These are phyloP conservation scores for Chernovozyma sophiae-reginae DNA, from an alignment of 1,139 yeast species.

Conservation along the genomic window DNA sequence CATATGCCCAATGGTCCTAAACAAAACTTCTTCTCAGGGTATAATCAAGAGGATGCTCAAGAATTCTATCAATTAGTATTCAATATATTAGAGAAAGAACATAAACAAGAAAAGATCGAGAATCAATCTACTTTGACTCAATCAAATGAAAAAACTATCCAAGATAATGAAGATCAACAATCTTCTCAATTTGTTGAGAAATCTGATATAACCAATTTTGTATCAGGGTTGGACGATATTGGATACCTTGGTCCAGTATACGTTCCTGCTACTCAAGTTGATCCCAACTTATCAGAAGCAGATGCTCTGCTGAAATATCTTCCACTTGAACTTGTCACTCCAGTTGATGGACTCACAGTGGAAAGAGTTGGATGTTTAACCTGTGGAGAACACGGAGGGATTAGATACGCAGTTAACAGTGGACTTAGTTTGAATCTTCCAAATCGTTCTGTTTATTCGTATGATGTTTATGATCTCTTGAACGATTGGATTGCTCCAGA, in stretches of 20 bases:
- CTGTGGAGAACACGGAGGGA: slow-evolving; percentile 93
- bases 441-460: slow-evolving; percentile 26
- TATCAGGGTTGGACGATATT: slow-evolving; percentile 47
- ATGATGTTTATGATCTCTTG: slow-evolving; percentile 51
- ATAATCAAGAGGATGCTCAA: slow-evolving; percentile 93
- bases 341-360: slow-evolving; percentile 84
- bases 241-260: slow-evolving; percentile 60
- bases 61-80: slow-evolving; percentile 84
- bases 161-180: neutral
- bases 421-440: slow-evolving; percentile 75
- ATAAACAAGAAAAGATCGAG: slow-evolving; percentile 16
- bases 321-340: slow-evolving; percentile 66
- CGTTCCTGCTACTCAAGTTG: slow-evolving; percentile 70
- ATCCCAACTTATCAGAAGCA: slow-evolving; percentile 49
- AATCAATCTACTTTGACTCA: neutral
- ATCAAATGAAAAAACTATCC: slow-evolving; percentile 44
- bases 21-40: slow-evolving; percentile 71
- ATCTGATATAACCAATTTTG: slow-evolving; percentile 17
- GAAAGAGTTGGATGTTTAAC: slow-evolving; percentile 84
- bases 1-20: slow-evolving; percentile 79
- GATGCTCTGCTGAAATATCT: slow-evolving; percentile 27
- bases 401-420: slow-evolving; percentile 74
- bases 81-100: slow-evolving; percentile 68
- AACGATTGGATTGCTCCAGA: slow-evolving; percentile 77
- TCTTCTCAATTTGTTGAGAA: slow-evolving; percentile 19